Evolutionary conservation across 2,329 filamentous ascomycete genomes (phyloP).

Genomic region (Fusarium miscanthi): DNA sequence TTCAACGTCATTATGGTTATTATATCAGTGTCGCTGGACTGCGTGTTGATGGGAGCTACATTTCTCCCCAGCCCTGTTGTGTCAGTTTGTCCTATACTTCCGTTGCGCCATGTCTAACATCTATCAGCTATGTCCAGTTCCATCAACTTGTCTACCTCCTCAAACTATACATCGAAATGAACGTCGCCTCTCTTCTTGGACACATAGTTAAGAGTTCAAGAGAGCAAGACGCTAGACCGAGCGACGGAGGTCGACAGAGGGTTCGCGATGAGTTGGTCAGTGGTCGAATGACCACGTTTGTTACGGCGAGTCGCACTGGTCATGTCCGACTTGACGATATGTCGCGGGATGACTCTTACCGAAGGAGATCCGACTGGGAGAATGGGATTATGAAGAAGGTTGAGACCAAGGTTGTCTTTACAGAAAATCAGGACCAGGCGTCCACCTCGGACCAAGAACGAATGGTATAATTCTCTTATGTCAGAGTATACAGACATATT

Average conservation of each 20-base stretch:
- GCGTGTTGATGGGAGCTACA: conserved; percentile 30
- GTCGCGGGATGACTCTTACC: not conserved
- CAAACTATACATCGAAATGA: conserved; percentile 36
- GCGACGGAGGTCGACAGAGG: not conserved
- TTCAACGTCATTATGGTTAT: conserved; percentile 30
- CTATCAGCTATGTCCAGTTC: conserved; percentile 27
- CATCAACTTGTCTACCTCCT: conserved; percentile 33
- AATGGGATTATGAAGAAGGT: conserved; percentile 24
- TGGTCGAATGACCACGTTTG: conserved; percentile 24
- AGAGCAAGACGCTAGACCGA: not conserved
- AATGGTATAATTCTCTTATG: not conserved
- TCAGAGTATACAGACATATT: not conserved
- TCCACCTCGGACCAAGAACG: not conserved
- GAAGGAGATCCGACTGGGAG: conserved; percentile 1
- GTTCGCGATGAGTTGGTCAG: conserved; percentile 4
- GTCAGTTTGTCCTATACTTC: not conserved
- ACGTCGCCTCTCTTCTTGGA: conserved; percentile 10
- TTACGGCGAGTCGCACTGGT: conserved; percentile 18
- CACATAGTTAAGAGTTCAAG: conserved; percentile 31
- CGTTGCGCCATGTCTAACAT: not conserved
- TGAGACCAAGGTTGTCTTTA: conserved; percentile 23
- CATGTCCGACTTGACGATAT: conserved; percentile 24
- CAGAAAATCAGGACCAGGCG: not conserved
- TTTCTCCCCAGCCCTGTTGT: conserved; percentile 32
- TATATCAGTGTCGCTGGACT: conserved; percentile 26